Base-by-base conservation (phyloP, 2,329 filamentous ascomycete species). In the Xylariaceae sp. region DNA sequence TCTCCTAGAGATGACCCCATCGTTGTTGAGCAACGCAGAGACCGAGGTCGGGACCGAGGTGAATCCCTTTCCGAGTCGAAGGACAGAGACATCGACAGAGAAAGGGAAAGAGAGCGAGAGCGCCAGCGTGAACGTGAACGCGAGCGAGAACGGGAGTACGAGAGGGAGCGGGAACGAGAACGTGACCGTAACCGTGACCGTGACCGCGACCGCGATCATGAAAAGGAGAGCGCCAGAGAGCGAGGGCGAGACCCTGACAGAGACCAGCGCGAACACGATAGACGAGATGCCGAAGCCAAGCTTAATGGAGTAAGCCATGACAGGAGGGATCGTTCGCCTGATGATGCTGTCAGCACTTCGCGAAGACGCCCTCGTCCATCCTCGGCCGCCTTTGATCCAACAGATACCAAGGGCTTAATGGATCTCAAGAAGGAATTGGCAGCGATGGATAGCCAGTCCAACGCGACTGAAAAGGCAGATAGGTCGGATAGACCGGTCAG, bases 361-460 rank as follows among this genome's bases (percentile, higher is more conserved):
- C 67, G 69, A 16, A 72, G 76, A 40, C 71, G 73, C 6, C 62
- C 62, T 19, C 71, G 70, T 14, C 22, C 22, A 28, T 60, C 66
- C 34, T 69, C 75, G 1, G 65, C 67, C 40, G 70, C 69, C 1
- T 83, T 83, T 54, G 71, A 81, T 51, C 79, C 79, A 6, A 82
- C 76, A 28, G 75, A 83, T 57, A 72, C 78, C 2, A 72, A 71
- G 31, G 76, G 76, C 14, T 58, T 83, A 14, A 73, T 71, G 50
- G 74, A 75, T 10, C 65, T 82, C 40, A 79, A 80, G 59, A 74
- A 78, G 19, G 73, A 81, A 58, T 66, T 80, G 31, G 73, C 77
- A 16, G 72, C 75, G 31, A 70, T 76, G 58, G 70, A 71, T 31
- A 61, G 60, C 19, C 58, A 63, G 54, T 64, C 66, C 17, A 63